A percentile compares a stretch with the other conserved stretches of the same genome.
phyloP scores from a whole-genome alignment of 129 eudicot species.

The Escallonia rubra region DNA sequence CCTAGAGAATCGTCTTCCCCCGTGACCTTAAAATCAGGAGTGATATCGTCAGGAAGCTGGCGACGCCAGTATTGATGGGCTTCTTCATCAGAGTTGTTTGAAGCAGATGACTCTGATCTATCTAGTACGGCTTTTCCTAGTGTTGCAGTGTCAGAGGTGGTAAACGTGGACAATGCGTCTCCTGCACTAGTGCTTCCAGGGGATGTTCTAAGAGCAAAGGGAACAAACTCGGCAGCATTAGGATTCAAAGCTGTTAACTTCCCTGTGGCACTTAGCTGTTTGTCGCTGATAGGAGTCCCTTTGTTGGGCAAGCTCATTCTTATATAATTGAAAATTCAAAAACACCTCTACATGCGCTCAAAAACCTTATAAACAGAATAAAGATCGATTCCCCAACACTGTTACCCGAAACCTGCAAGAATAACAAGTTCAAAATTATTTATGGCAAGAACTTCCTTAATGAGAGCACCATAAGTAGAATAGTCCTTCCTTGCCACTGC shows the following conservation, averaged over 20 bases:
- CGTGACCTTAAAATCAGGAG: conserved; percentile 69
- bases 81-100: conserved; percentile 87
- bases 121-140: conserved; percentile 56
- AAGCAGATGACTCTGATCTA: conserved; percentile 69
- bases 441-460: too few species aligned
- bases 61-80: conserved; percentile 80
- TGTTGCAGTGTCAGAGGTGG: conserved; percentile 24
- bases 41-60: conserved; percentile 93
- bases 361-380: conserved; percentile 2
- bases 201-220: conserved; percentile 64
- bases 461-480: too few species aligned
- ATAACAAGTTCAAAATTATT: too few species aligned
- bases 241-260: conserved; percentile 70
- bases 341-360: conserved; percentile 19
- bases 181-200: conserved; percentile 24
- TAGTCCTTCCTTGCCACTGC: too few species aligned
- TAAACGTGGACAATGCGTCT: conserved; percentile 33
- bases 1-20: conserved; percentile 53
- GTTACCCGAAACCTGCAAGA: conserved; percentile 47
- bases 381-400: conserved; percentile 11
- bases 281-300: conserved; percentile 55
- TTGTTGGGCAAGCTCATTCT: conserved; percentile 71
- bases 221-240: conserved; percentile 87
- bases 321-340: conserved; percentile 9
- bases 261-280: conserved; percentile 34